Evolutionary conservation across 331 rosid species (phyloP).

Genomic region (Acacia concinna): DNA sequence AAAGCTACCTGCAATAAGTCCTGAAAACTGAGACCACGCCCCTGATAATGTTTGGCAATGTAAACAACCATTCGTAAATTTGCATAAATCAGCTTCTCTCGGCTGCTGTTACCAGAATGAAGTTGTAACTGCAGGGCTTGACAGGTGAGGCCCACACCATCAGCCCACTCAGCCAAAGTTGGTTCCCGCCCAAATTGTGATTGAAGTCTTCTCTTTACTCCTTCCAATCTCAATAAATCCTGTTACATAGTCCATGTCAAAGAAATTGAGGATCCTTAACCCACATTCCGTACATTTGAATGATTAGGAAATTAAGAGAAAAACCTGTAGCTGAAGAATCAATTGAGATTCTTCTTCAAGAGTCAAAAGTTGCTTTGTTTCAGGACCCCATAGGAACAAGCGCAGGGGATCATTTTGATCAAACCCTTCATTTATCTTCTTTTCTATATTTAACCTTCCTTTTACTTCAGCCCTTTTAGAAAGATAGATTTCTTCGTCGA

Average conservation of each 20-base stretch:
- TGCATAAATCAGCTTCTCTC: constrained; percentile 64
- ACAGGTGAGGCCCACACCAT: constrained; percentile 65
- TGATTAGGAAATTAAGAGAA: constrained; percentile 24
- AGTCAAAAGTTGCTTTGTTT: constrained; percentile 79
- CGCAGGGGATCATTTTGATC: constrained; percentile 72
- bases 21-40: constrained; percentile 80
- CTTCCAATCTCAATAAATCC: constrained; percentile 65
- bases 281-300: constrained; percentile 22
- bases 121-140: constrained; percentile 54
- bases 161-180: constrained; percentile 88
- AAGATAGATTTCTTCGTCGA: constrained; percentile 40
- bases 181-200: constrained; percentile 86
- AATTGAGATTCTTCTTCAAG: constrained; percentile 68
- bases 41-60: constrained; percentile 84
- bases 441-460: constrained; percentile 44
- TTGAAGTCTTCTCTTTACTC: constrained; percentile 69
- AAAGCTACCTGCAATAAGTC: constrained; percentile 86
- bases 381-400: constrained; percentile 75
- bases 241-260: constrained; percentile 50
- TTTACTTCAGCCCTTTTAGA: constrained; percentile 39
- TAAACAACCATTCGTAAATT: constrained; percentile 86
- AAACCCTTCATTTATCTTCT: constrained; percentile 53
- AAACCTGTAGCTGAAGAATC: constrained; percentile 74
- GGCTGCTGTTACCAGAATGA: constrained; percentile 55
- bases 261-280: constrained; percentile 28